phyloP scores from a whole-genome alignment of 2,329 filamentous ascomycete genomes.

The Ophiostoma himal-ulmi region DNA sequence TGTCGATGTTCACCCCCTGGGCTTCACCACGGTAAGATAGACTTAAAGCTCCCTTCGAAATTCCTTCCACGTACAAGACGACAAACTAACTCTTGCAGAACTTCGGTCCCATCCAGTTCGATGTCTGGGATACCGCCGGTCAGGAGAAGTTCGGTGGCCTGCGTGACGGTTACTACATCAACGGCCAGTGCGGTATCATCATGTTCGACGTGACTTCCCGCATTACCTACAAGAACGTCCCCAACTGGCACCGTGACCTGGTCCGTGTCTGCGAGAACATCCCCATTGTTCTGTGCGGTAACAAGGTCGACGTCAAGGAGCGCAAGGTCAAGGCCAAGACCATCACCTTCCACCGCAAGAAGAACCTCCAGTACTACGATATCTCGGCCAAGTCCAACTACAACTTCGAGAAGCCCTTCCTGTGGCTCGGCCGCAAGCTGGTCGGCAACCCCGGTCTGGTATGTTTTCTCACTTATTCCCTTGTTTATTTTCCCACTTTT shows the following conservation, averaged over 20 bases:
- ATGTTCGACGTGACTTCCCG: conserved; percentile 99
- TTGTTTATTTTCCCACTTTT: conserved; percentile 21
- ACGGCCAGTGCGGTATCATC: conserved; percentile 99
- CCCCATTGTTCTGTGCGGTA: conserved; percentile 94
- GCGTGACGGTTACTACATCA: conserved; percentile 99
- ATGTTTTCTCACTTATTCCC: conserved; percentile 37
- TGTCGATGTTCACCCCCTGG: conserved; percentile 98
- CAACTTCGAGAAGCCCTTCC: conserved; percentile 99
- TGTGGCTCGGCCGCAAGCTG: conserved; percentile 97
- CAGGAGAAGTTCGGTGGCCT: conserved; percentile 99
- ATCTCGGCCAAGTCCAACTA: conserved; percentile 99
- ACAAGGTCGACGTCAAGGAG: conserved; percentile 99
- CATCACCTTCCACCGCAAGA: conserved; percentile 99
- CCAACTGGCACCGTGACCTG: conserved; percentile 99
- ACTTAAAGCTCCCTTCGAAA: not conserved
- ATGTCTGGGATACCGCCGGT: conserved; percentile 98
- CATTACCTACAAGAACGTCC: conserved; percentile 99
- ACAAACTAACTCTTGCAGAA: conserved; percentile 51
- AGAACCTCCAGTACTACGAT: conserved; percentile 99
- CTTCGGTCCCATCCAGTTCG: conserved; percentile 94
- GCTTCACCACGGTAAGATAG: conserved; percentile 89
- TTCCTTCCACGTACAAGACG: not conserved
- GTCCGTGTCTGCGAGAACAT: conserved; percentile 99
- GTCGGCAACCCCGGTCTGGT: conserved; percentile 86
- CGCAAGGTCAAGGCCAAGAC: conserved; percentile 99